These are phyloP conservation scores for Yarrowia sp. DNA, from an alignment of 805 yeast genomes.

Conservation along the genomic window DNA sequence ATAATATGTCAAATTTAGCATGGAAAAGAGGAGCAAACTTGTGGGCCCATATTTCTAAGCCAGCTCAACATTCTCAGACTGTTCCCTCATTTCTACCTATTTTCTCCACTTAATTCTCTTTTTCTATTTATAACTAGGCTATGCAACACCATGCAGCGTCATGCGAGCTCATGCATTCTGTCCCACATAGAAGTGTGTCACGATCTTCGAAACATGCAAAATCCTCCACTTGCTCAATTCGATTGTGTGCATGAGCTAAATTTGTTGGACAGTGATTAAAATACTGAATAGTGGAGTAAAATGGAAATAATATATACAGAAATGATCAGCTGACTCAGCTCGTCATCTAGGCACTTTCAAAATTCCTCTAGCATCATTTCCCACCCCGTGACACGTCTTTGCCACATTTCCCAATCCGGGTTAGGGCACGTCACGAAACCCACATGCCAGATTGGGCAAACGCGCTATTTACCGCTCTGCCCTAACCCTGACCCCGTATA, in stretches of 20 bases:
- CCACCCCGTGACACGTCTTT: background rate
- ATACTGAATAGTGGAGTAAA: background rate
- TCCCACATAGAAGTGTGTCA: slow-evolving; percentile 16
- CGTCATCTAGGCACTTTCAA: background rate
- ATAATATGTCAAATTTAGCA: too few species aligned
- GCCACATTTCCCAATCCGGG: background rate
- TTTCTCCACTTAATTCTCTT: background rate
- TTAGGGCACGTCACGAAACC: slow-evolving; percentile 20
- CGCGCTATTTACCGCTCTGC: slow-evolving; percentile 4
- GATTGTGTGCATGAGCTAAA: too few species aligned
- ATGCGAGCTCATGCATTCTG: background rate
- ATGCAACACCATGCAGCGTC: background rate
- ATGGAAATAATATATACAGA: background rate
- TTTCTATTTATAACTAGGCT: background rate
- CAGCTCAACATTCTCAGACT: too few species aligned
- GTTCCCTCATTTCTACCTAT: too few species aligned
- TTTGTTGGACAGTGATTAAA: too few species aligned
- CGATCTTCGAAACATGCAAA: slow-evolving; percentile 10
- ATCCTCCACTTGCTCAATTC: slow-evolving; percentile 14
- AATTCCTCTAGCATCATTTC: background rate
- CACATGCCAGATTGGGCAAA: background rate
- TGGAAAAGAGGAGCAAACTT: too few species aligned
- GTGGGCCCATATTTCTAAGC: too few species aligned
- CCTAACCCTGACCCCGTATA: slow-evolving; percentile 15
- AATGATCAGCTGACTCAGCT: too few species aligned